phyloP scores from a whole-genome alignment of 371 early-diverging fungal species.

The Pancytospora philotis region DNA sequence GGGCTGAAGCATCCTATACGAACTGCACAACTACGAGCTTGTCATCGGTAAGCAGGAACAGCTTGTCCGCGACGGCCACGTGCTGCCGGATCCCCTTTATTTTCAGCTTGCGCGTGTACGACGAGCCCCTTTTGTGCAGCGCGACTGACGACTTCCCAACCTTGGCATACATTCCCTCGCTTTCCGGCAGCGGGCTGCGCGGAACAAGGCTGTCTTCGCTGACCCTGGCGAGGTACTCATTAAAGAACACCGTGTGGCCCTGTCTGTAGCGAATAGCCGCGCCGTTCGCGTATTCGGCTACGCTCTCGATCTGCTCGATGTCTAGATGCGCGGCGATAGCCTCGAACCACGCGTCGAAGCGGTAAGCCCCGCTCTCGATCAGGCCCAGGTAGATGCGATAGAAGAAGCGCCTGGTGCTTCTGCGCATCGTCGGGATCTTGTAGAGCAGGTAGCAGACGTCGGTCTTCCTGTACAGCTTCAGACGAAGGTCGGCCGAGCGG shows the following conservation, averaged over 20 bases:
- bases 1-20: no score
- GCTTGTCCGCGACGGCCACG: background rate
- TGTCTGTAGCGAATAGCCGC: background rate
- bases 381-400: background rate
- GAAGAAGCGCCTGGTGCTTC: background rate
- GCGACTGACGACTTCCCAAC: background rate
- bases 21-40: background rate
- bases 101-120: background rate
- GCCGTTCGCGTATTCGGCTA: constrained; percentile 13
- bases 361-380: background rate
- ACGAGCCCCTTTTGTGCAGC: background rate
- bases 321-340: background rate
- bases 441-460: background rate
- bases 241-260: background rate
- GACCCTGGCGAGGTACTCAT: constrained; percentile 1
- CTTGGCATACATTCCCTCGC: background rate
- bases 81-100: background rate
- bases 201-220: background rate
- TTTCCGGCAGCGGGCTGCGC: background rate
- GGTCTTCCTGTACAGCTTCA: background rate
- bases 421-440: background rate
- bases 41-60: background rate
- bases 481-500: background rate
- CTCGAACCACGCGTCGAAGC: constrained; percentile 15
- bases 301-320: constrained; percentile 1